Evolutionary conservation across 108 stramenopile genomes (phyloP).

Genomic region (Nannochloropsis salina): DNA sequence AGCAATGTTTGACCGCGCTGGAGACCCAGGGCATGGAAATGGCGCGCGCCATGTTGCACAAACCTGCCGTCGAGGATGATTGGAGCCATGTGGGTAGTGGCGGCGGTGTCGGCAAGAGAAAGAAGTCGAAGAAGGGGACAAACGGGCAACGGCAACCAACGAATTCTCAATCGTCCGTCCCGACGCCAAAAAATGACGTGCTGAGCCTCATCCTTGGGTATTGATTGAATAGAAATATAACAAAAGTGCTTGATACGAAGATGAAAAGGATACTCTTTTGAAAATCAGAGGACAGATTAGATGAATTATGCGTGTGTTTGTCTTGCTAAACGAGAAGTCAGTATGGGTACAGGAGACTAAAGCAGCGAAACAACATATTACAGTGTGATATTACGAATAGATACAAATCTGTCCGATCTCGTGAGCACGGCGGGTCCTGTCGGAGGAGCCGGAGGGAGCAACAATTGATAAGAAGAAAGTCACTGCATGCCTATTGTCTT

Average conservation of each 20-base stretch:
- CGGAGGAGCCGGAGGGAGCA: background rate
- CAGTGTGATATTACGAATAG: background rate
- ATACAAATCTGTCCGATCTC: background rate
- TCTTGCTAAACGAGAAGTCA: background rate
- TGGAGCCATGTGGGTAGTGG: slow-evolving; percentile 10
- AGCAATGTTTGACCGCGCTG: slow-evolving; percentile 37
- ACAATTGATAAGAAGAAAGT: background rate
- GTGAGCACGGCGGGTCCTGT: background rate
- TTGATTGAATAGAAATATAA: background rate
- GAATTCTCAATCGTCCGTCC: background rate
- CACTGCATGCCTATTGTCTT: background rate
- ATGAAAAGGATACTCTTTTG: background rate
- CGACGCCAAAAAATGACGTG: background rate
- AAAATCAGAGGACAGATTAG: background rate
- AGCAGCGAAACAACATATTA: background rate
- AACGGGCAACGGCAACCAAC: slow-evolving; percentile 5
- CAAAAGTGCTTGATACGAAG: background rate
- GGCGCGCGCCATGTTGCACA: background rate
- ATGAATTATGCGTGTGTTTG: background rate
- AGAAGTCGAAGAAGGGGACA: background rate
- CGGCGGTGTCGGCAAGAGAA: background rate
- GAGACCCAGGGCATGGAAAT: slow-evolving; percentile 34
- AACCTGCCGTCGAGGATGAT: background rate
- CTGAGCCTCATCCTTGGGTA: background rate
- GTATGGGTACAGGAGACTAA: background rate